phyloP scores from a whole-genome alignment of 1,139 yeast species.

The Taiozyma sp. region DNA sequence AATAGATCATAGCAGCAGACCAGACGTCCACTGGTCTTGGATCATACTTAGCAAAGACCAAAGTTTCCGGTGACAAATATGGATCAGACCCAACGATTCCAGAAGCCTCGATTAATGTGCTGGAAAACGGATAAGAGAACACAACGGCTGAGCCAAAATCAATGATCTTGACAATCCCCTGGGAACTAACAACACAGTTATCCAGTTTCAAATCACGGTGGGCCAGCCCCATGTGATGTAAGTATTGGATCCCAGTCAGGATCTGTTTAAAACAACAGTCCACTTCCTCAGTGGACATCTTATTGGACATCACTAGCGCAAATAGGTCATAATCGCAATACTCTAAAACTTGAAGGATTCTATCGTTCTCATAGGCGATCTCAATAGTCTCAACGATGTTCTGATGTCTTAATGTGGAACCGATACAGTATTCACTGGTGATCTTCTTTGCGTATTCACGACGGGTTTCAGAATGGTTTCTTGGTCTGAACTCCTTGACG shows the following conservation, averaged over 20 bases:
- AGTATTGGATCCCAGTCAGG: conserved; percentile 72
- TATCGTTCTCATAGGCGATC: conserved; percentile 83
- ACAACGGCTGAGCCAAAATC: conserved; percentile 96
- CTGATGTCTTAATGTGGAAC: conserved; percentile 85
- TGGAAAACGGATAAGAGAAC: conserved; percentile 85
- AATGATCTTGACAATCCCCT: conserved; percentile 85
- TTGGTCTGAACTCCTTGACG: conserved; percentile 84
- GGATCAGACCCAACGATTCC: conserved; percentile 97
- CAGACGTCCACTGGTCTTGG: conserved; percentile 95
- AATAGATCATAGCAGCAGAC: conserved; percentile 89
- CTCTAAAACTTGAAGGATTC: conserved; percentile 90
- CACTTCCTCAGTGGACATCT: conserved; percentile 81
- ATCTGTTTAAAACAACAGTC: conserved; percentile 91
- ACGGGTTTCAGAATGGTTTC: conserved; percentile 69
- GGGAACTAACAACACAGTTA: conserved; percentile 82
- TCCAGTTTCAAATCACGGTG: conserved; percentile 92
- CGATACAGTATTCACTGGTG: conserved; percentile 94
- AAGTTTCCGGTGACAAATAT: conserved; percentile 90
- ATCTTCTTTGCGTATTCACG: conserved; percentile 91
- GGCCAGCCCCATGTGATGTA: conserved; percentile 85
- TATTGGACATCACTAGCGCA: conserved; percentile 93
- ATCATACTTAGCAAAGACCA: conserved; percentile 76
- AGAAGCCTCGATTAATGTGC: conserved; percentile 72
- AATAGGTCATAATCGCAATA: conserved; percentile 91
- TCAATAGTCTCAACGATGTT: conserved; percentile 90